Evolutionary conservation across 345 rosid genomes (phyloP), one percentile per base, ranked within the genome.

Genomic region (Abelmoschus esculentus): DNA sequence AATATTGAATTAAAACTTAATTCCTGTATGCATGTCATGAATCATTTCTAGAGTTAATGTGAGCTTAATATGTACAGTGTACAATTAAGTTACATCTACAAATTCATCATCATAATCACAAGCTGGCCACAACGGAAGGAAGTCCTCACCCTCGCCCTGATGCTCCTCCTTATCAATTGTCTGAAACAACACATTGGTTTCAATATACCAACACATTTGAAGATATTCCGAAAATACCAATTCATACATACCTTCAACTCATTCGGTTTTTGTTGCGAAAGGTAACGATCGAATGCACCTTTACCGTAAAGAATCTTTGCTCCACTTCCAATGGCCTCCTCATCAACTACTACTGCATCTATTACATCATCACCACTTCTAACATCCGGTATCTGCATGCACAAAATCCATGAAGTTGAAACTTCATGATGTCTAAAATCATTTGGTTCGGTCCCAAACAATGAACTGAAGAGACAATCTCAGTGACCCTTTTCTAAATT

Each of bases 291-390:
- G 72, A 90, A 83, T 65, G 99, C 89, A 14, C 95, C 95, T 76
- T 83, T 80, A 3, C 98, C 96, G 17, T 86, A 79, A 47, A 96
- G 97, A 78, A 92, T 89, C 84, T 89, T 92, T 32, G 96, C 98
- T 44, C 95, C 95, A 4, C 28, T 44, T 29, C 89, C 96, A 60
- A 89, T 85, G 7, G 95, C 90, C 67, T 87, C 97, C 52, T 90
- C 88, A 14, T 95, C 97, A 17, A 96, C 90, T 54, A 96, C 87
- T 15, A 90, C 99, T 1, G 91, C 97, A 64, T 90, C 98, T 79
- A 96, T 92, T 66, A 87, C 71, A 55, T 84, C 85, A 4, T 82
- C 89, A 11, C 90, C 96, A 0, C 79, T 80, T 74, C 93, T 82
- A 34, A 78, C 85, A 46, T 92, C 98, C 0, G 99, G 99, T 72